A percentile compares a stretch with the other conserved stretches of the same genome.
These are phyloP conservation scores for Blastobotrys capitulatus DNA, from an alignment of 1,139 yeast species.

Conservation along the genomic window DNA sequence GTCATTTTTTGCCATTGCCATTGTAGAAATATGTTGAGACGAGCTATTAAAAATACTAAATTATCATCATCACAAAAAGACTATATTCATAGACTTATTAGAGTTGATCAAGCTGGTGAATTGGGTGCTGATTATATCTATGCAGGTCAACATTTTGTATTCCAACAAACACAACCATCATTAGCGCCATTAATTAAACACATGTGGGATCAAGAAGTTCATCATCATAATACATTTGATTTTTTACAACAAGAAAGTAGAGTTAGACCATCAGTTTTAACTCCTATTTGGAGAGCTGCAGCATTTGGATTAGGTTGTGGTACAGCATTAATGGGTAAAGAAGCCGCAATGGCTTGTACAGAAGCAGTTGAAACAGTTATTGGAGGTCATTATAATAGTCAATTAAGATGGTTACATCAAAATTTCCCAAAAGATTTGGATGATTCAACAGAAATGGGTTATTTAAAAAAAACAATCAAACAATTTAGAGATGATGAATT, in stretches of 20 bases:
- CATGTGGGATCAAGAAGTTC: slow-evolving; percentile 98
- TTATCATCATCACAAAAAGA: slow-evolving; percentile 39
- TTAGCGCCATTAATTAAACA: slow-evolving; percentile 74
- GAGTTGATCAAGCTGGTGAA: slow-evolving; percentile 98
- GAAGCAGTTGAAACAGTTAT: slow-evolving; percentile 98
- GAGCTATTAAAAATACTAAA: slow-evolving; percentile 19
- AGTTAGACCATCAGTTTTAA: slow-evolving; percentile 83
- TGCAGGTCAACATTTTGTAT: slow-evolving; percentile 79
- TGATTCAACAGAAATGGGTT: slow-evolving; percentile 43
- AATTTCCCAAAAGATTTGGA: slow-evolving; percentile 38
- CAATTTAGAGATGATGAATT: slow-evolving; percentile 90
- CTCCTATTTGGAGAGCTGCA: slow-evolving; percentile 92
- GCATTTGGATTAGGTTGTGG: slow-evolving; percentile 83
- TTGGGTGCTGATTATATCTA: slow-evolving; percentile 95
- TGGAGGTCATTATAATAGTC: slow-evolving; percentile 93
- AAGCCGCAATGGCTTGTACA: slow-evolving; percentile 99
- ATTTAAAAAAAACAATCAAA: slow-evolving; percentile 58
- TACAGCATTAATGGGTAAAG: slow-evolving; percentile 83
- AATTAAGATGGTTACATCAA: slow-evolving; percentile 58
- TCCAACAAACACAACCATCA: slow-evolving; percentile 52
- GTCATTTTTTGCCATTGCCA: not conserved
- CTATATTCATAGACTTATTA: slow-evolving; percentile 64
- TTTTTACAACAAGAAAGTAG: slow-evolving; percentile 66
- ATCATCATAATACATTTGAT: slow-evolving; percentile 84
- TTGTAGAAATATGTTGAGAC: slow-evolving; percentile 16